Base-by-base conservation (phyloP, 2,329 filamentous ascomycete species). In the Trichoderma citrinoviride region DNA sequence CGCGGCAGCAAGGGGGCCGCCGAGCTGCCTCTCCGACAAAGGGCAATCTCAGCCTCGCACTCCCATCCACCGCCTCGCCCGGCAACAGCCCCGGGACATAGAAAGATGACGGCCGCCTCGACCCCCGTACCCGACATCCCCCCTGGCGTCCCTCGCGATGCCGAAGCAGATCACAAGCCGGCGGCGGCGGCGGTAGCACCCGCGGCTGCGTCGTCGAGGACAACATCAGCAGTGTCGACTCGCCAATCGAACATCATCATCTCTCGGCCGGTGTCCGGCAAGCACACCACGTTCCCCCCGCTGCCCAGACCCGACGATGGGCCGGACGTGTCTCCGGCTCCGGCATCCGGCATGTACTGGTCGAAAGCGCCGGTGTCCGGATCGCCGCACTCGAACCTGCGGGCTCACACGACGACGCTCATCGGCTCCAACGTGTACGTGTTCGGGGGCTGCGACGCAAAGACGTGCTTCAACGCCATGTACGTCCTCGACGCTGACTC, bases 291-390 rank as follows among this genome's bases (percentile, higher is more conserved):
- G 2, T 87, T 85, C 55, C 87, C 87, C 40, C 78, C 84, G n/a
- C 78, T 88, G 5, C 83, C 82, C 41, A 82, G 86, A 69, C 80
- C 84, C 12, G 78, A 78, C 52, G 83, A 82, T 27, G 84, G 84
- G 1, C 82, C 85, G 6, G 83, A 89, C 65, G 86, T 90, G 19
- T 80, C 83, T 10, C 79, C 83, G 3, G 87, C 88, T 17, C 88
- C 88, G 27, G 84, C 88, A 19, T 88, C 86, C 55, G 88, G 87
- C 70, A 90, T 90, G 87, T 90, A 90, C 77, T 90, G 88, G 87
- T 89, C 86, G 61, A 82, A 81, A 41, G 87, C 87, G 10, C 85
- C 84, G 7, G 81, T 85, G n/a, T 89, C 87, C 3, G 88, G 88
- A 27, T 78, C 81, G 27, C 78, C 85, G 44, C 86, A 87, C 71